Evolutionary conservation across 176 grass and related monocot species (phyloP).

Genomic region (Aegilops sharonensis): DNA sequence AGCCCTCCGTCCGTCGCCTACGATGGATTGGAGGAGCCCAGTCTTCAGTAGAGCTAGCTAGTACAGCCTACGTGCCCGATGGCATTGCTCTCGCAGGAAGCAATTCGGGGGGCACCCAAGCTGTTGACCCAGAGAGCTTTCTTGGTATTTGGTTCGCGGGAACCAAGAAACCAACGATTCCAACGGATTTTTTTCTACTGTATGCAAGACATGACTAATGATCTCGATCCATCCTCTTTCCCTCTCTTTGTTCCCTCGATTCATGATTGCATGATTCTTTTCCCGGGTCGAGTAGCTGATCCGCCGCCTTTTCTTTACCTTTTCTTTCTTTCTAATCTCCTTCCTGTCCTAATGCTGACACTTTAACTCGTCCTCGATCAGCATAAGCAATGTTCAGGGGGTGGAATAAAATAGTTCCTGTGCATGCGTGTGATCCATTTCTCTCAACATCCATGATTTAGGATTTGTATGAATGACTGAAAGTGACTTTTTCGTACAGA

Average conservation of each 20-base stretch:
- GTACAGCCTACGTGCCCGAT: background rate
- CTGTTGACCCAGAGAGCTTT: background rate
- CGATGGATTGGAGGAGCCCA: too few relatives aligned
- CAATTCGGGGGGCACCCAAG: background rate
- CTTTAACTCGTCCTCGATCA: background rate
- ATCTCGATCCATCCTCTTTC: background rate
- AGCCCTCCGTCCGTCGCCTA: too few relatives aligned
- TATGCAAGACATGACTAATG: constrained; percentile 18
- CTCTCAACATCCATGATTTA: too few relatives aligned
- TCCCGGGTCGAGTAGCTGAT: background rate
- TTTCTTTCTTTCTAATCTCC: background rate
- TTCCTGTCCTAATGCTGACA: background rate
- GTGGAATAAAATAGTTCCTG: too few relatives aligned
- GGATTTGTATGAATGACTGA: too few relatives aligned
- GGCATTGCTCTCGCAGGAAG: constrained; percentile 36
- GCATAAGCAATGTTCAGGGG: background rate
- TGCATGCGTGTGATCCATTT: too few relatives aligned
- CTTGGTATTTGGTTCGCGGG: background rate
- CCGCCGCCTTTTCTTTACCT: background rate
- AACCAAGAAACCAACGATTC: constrained; percentile 15
- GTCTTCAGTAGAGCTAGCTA: too few relatives aligned
- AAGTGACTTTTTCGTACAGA: background rate
- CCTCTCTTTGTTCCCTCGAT: background rate
- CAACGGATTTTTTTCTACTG: background rate
- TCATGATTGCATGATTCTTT: constrained; percentile 34